Percentiles rank a stretch among this genome's conserved stretches.
Evolutionary conservation across 257 asterid species (phyloP).

Genomic region (Verbena officinalis): DNA sequence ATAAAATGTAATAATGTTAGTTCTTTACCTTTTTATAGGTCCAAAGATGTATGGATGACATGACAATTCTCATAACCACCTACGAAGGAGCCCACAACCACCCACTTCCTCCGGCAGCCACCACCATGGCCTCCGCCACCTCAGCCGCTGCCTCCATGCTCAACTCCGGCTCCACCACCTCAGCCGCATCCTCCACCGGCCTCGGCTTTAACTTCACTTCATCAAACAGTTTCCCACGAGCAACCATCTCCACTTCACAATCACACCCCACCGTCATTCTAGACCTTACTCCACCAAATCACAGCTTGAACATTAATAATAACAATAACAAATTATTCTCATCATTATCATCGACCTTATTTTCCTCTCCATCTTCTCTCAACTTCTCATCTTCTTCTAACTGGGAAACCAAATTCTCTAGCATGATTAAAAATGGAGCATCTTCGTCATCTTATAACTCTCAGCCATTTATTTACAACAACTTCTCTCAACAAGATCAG

Average conservation of each 20-base stretch:
- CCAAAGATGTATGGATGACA: slow-evolving; percentile 54
- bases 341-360: slow-evolving; percentile 24
- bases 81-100: slow-evolving; percentile 67
- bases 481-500: slow-evolving; percentile 11
- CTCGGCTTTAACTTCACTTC: slow-evolving; percentile 31
- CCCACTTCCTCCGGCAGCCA: slow-evolving; percentile 50
- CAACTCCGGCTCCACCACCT: slow-evolving; percentile 40
- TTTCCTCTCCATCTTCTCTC: slow-evolving; percentile 30
- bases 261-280: slow-evolving; percentile 59
- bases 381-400: slow-evolving; percentile 33
- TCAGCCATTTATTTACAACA: slow-evolving; percentile 13
- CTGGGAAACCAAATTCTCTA: slow-evolving; percentile 2
- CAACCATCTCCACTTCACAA: slow-evolving; percentile 41
- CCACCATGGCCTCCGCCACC: slow-evolving; percentile 58
- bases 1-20: no score
- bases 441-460: background rate
- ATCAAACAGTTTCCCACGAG: slow-evolving; percentile 32
- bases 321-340: slow-evolving; percentile 23
- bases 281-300: slow-evolving; percentile 52
- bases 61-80: slow-evolving; percentile 47
- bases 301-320: background rate
- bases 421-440: no score
- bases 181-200: slow-evolving; percentile 28
- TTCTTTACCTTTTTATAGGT: slow-evolving; percentile 31
- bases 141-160: slow-evolving; percentile 54